phyloP scores from a whole-genome alignment of 2,329 filamentous ascomycete species.

The Fusarium sp. region DNA sequence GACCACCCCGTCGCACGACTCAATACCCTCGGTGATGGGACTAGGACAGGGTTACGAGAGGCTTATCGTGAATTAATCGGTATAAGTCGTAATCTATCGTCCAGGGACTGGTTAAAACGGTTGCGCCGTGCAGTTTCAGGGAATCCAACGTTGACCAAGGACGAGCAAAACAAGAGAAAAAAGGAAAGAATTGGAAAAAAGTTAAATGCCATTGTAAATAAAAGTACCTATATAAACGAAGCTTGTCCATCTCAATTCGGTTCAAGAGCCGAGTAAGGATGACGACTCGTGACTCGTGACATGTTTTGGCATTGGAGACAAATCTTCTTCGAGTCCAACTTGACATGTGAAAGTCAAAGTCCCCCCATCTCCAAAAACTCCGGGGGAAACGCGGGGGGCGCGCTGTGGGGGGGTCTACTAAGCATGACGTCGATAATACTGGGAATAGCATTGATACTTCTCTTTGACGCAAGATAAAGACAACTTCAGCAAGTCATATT shows the following conservation, averaged over 20 bases:
- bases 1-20: constrained; percentile 21
- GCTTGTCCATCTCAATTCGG: constrained; percentile 33
- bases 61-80: constrained; percentile 15
- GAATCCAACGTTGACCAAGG: not conserved
- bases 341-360: constrained; percentile 51
- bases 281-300: constrained; percentile 45
- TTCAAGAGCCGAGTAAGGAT: constrained; percentile 35
- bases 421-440: constrained; percentile 32
- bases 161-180: not conserved
- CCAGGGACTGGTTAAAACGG: constrained; percentile 7
- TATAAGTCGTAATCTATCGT: constrained; percentile 7
- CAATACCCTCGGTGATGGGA: constrained; percentile 35
- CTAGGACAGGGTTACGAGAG: constrained; percentile 20
- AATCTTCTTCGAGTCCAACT: constrained; percentile 9
- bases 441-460: not conserved
- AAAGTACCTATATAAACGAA: not conserved
- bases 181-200: not conserved
- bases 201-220: not conserved
- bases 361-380: constrained; percentile 16
- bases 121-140: not conserved
- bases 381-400: constrained; percentile 32
- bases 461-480: not conserved
- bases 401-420: constrained; percentile 14
- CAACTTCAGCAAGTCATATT: not conserved
- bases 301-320: constrained; percentile 10